Evolutionary conservation across 2,329 filamentous ascomycete species (phyloP).

Genomic region (Thelonectria olida): DNA sequence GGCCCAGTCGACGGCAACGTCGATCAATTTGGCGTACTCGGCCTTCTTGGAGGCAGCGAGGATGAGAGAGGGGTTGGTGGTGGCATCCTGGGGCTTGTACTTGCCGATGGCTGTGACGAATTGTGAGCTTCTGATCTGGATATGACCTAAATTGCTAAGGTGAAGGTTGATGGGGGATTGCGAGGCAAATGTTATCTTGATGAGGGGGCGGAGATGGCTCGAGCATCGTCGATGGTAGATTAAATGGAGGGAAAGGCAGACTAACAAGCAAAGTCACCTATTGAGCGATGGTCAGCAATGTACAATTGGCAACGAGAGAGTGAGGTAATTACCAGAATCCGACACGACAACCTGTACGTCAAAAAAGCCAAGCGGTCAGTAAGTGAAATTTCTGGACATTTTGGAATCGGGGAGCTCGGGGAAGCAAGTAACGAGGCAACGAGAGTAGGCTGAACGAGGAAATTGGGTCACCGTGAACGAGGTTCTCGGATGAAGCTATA

Average conservation of each 20-base stretch:
- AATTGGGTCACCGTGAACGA: background rate
- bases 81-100: constrained; percentile 99
- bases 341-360: constrained; percentile 83
- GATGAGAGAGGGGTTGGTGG: constrained; percentile 99
- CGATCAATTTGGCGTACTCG: constrained; percentile 93
- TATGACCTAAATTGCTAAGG: constrained; percentile 26
- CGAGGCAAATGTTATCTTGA: background rate
- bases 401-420: constrained; percentile 1
- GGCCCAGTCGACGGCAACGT: constrained; percentile 84
- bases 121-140: constrained; percentile 36
- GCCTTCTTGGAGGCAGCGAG: constrained; percentile 98
- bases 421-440: background rate
- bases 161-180: constrained; percentile 5
- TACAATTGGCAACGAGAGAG: constrained; percentile 13
- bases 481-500: background rate
- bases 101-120: constrained; percentile 85
- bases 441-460: background rate
- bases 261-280: constrained; percentile 82
- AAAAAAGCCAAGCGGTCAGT: constrained; percentile 37
- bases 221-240: constrained; percentile 8
- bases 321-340: constrained; percentile 81
- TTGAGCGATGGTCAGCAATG: constrained; percentile 45
- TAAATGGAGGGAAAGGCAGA: constrained; percentile 40
- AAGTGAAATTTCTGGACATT: constrained; percentile 3
- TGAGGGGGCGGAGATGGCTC: constrained; percentile 9